Percentiles rank a stretch among this genome's conserved stretches.
phyloP scores from a whole-genome alignment of 73 alveolate species.

The Paramecium biaurelia region DNA sequence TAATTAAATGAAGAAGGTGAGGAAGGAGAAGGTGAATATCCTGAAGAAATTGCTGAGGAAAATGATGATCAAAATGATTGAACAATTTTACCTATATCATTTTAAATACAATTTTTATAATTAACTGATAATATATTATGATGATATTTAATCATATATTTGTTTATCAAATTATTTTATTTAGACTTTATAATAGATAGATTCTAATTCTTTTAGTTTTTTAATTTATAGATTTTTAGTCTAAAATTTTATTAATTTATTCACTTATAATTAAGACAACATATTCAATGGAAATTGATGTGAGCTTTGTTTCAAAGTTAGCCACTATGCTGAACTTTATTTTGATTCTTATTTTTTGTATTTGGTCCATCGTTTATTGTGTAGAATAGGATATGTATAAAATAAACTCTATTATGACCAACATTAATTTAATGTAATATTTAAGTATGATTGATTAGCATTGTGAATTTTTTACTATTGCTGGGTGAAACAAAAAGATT shows the following conservation, averaged over 20 bases:
- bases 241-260: too few species aligned
- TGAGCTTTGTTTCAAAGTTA: not conserved
- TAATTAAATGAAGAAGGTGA: constrained; percentile 36
- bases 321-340: not conserved
- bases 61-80: constrained; percentile 40
- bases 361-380: not conserved
- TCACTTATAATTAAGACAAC: not conserved
- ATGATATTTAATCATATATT: not conserved
- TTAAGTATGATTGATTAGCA: not conserved
- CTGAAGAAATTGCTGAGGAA: constrained; percentile 39
- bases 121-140: not conserved
- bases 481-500: not conserved
- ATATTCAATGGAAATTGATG: constrained; percentile 10
- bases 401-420: not conserved
- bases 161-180: too few species aligned
- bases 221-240: too few species aligned
- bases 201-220: not conserved
- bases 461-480: not conserved
- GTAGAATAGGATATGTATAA: not conserved
- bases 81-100: not conserved
- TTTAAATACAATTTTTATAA: not conserved
- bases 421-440: not conserved
- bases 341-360: not conserved
- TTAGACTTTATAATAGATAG: too few species aligned
- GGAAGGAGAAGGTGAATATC: constrained; percentile 20